Percentiles rank a stretch among this genome's conserved stretches.
Conservation (phyloP, 2,329 filamentous ascomycete species). For the Penicillium sp. region DNA sequence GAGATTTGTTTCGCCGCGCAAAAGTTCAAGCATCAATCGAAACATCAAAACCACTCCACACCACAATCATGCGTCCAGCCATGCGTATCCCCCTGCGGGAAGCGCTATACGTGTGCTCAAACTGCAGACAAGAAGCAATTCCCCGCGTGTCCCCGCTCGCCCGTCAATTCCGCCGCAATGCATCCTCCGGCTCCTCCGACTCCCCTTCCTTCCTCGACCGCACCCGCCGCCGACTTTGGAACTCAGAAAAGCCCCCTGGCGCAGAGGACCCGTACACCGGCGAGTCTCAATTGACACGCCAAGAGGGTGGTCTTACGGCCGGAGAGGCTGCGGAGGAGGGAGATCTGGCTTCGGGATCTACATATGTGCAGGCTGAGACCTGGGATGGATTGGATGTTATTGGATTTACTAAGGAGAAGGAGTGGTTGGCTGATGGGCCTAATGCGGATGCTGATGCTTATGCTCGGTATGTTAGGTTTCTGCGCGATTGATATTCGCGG, state of each 20-base stretch:
- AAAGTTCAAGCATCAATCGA: constrained; percentile 14
- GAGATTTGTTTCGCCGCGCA: constrained; percentile 27
- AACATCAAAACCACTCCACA: constrained; percentile 3
- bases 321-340: constrained; percentile 9
- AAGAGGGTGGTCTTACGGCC: constrained; percentile 19
- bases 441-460: constrained; percentile 39
- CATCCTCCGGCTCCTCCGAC: constrained; percentile 27
- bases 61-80: constrained; percentile 40
- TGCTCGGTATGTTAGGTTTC: constrained; percentile 37
- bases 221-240: constrained; percentile 32
- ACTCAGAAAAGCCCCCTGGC: constrained; percentile 49
- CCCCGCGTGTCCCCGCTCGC: constrained; percentile 31
- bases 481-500: background rate
- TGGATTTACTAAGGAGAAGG: constrained; percentile 47
- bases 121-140: constrained; percentile 39
- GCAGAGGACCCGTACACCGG: constrained; percentile 50
- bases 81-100: constrained; percentile 40
- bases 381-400: constrained; percentile 58
- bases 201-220: constrained; percentile 45
- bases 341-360: constrained; percentile 11
- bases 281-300: constrained; percentile 20
- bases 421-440: constrained; percentile 39
- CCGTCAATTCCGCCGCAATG: constrained; percentile 38
- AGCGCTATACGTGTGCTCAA: constrained; percentile 42
- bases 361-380: constrained; percentile 13